These are phyloP conservation scores for Komagataella pseudopastoris DNA, from an alignment of 805 yeast genomes.

Conservation along the genomic window DNA sequence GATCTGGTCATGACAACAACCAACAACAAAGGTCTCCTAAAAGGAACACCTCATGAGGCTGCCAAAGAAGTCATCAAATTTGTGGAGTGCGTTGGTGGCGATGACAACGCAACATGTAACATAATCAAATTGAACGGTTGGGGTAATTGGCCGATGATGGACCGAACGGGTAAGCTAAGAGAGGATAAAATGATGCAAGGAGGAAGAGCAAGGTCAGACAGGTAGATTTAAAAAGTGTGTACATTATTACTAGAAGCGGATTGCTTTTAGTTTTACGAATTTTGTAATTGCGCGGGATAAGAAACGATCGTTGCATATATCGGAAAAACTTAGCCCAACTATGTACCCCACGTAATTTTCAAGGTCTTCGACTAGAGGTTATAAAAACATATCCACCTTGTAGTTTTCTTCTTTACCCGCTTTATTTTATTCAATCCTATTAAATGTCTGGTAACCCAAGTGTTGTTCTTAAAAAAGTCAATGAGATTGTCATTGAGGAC, in stretches of 20 bases:
- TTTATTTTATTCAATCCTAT: neutral
- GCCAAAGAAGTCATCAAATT: constrained; percentile 78
- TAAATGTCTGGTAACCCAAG: constrained; percentile 21
- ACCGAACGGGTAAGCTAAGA: constrained; percentile 71
- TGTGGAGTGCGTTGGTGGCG: constrained; percentile 79
- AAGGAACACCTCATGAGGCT: constrained; percentile 74
- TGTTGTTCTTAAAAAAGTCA: constrained; percentile 51
- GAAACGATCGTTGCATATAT: neutral
- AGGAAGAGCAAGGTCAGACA: neutral
- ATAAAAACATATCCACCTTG: neutral
- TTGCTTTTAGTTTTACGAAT: neutral
- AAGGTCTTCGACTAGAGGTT: neutral
- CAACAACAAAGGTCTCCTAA: constrained; percentile 46
- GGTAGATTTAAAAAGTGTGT: neutral
- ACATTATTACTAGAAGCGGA: neutral
- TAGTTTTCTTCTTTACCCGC: neutral
- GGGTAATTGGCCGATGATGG: constrained; percentile 85
- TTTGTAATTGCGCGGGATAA: neutral
- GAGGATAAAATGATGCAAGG: constrained; percentile 39
- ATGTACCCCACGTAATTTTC: neutral
- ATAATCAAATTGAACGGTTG: constrained; percentile 76
- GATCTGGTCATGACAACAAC: constrained; percentile 69
- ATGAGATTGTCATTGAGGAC: constrained; percentile 51
- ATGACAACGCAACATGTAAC: constrained; percentile 91
- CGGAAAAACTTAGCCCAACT: neutral